Evolutionary conservation across 78 protist species (phyloP).

Genomic region (Capsaspora owczarzaki): DNA sequence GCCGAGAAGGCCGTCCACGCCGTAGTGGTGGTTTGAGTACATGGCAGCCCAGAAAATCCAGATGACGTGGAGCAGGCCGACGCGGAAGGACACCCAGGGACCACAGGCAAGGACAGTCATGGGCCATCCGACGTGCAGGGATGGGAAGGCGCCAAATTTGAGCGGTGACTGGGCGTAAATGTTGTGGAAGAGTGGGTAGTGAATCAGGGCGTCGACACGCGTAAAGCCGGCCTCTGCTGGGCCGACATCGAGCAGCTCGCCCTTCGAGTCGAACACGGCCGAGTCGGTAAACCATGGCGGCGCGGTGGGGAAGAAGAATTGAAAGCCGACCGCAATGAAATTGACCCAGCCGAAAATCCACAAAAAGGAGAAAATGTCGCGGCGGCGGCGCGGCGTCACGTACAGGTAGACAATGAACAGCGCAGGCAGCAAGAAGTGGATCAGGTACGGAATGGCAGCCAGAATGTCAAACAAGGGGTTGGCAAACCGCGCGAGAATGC

Average conservation of each 20-base stretch:
- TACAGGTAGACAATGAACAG: neutral
- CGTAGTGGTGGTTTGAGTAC: constrained; percentile 12
- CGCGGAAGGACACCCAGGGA: neutral
- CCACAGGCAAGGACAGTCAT: neutral
- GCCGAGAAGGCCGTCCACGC: constrained; percentile 10
- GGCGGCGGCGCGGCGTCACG: constrained; percentile 4
- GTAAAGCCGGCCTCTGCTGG: constrained; percentile 7
- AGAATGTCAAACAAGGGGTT: neutral
- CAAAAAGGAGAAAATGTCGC: neutral
- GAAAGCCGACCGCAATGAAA: neutral
- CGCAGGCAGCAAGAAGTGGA: neutral
- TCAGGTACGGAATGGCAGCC: constrained; percentile 4
- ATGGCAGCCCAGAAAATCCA: constrained; percentile 7
- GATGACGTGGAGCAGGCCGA: neutral
- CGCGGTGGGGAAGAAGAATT: constrained; percentile 4
- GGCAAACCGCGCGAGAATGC: neutral
- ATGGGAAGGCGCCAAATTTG: constrained; percentile 12
- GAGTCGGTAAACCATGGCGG: constrained; percentile 11
- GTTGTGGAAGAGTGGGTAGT: neutral
- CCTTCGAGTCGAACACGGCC: neutral
- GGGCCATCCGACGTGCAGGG: constrained; percentile 11
- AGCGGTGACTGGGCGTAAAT: neutral
- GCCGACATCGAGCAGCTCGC: neutral
- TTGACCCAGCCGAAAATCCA: constrained; percentile 2
- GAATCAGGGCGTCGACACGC: constrained; percentile 7